A percentile compares a stretch with the other conserved stretches of the same genome.
Conservation (phyloP, 208 protist species). For the Herpetomonas tarakana region DNA sequence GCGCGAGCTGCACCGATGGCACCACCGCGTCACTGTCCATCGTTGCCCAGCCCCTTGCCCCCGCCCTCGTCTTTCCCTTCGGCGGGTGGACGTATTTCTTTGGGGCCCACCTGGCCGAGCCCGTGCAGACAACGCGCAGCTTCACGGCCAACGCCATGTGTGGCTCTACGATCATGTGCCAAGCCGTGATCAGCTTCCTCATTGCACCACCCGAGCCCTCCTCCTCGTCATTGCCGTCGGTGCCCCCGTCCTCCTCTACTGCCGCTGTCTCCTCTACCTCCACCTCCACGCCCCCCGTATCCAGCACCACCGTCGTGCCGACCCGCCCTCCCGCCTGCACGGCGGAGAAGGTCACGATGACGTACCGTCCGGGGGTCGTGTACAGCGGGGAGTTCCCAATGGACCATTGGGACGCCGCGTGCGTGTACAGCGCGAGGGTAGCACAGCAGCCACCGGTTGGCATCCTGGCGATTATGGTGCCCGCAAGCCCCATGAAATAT, state of each 20-base stretch:
- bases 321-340: conserved; percentile 14
- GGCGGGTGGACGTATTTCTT: conserved; percentile 41
- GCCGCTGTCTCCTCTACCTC: not conserved
- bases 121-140: conserved; percentile 2
- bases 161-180: conserved; percentile 27
- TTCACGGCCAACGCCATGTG: conserved; percentile 47
- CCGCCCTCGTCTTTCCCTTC: conserved; percentile 20
- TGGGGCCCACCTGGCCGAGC: conserved; percentile 10
- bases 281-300: not conserved
- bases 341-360: conserved; percentile 15
- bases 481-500: conserved; percentile 27
- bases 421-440: conserved; percentile 14
- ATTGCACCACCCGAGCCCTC: not conserved
- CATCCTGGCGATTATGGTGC: conserved; percentile 12
- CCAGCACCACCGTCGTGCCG: conserved; percentile 1
- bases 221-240: not conserved
- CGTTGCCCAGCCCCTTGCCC: conserved; percentile 7
- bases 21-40: conserved; percentile 8
- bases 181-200: conserved; percentile 27
- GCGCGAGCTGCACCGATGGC: conserved; percentile 6
- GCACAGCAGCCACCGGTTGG: conserved; percentile 23
- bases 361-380: conserved; percentile 19
- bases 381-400: conserved; percentile 9
- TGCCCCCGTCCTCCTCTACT: not conserved
- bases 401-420: conserved; percentile 6